Evolutionary conservation across 2,329 filamentous ascomycete genomes (phyloP), one percentile per base, ranked within the genome.

Genomic region (Fusarium acutatum): DNA sequence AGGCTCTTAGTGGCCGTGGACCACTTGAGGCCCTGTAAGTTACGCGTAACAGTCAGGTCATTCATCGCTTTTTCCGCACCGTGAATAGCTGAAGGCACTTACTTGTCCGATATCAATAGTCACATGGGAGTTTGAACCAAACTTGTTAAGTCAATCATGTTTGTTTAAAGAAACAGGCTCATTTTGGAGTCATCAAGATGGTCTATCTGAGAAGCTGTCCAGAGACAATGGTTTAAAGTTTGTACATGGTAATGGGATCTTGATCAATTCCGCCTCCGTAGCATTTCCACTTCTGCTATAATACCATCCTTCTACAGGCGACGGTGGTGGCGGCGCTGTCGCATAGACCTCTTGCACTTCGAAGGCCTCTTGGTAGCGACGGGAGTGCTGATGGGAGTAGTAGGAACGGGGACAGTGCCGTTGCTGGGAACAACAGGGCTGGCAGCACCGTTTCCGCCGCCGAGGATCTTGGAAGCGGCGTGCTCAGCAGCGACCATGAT

Each of bases 401-500:
- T 43, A 40, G 41, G 11, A 24, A 54, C 32, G 34, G 52, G 8
- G 22, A 26, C 35, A 34, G 67, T 70, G 52, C 61, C 60, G 22
- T 53, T 67, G 20, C 49, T 52, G 26, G 69, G 69, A 37, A 49
- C 34, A 15, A 56, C 50, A 49, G 69, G 69, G 22, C 53, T 72
- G 8, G 30, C 34, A 3, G 40, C 26, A 14, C 28, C 46, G 37
- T 47, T 71, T 46, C 71, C 58, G 6, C 56, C 32, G 4, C 49
- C 49, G 6, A 74, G 41, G 17, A 77, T 77, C 74, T 77, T 77
- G 10, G 63, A 59, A 12, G 86, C 86, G 14, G 90, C 90, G 46
- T 87, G 86, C 83, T 93, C 91, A 24, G 90, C 88, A 24, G 87
- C 89, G 40, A 90, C 85, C 79, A 93, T 90, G 74, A 93, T 89